Evolutionary conservation across 306 rosid genomes (phyloP), one percentile per base, ranked within the genome.

Genomic region (Aeschynomene evenia): DNA sequence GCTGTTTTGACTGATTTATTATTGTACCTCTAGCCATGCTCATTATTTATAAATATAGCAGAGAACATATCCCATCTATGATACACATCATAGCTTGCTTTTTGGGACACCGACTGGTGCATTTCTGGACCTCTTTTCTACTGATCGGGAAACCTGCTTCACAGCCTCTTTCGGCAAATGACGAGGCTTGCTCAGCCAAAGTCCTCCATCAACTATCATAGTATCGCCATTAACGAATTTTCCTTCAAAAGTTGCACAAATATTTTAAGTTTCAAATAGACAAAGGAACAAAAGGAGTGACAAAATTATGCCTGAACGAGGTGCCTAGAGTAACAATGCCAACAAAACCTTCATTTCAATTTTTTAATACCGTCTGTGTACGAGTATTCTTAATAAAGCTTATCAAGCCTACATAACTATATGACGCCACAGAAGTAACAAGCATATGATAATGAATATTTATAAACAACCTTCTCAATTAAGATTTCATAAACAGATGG

Each of bases 181-280:
- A 18, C 99, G 97, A 40, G 97, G 96, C 28, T 52, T 80, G 85
- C 90, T 94, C 91, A 94, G 82, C 97, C 97, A 94, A 58, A 84
- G 84, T 42, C 97, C 99, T 64, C 99, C 97, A 16, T 94, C 99
- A 24, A 87, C 91, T 8, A 83, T 2, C 6, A 94, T 15, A 34
- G 73, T 82, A 48, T 88, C 79, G 7, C 98, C 98, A 63, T 93
- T 93, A 2, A 93, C 15, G 68, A 20, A 93, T 80, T 93, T 90
- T 64, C 97, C 98, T 93, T 60, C 80, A 90, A 67, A 39, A 66
- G 82, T 76, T 18, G 26, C 65, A 76, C 9, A 62, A 45, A 63
- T 23, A 67, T 49, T 42, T 34, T 14, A 54, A 39, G 63, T 48
- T 28, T 45, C 63, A 51, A n/a, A 12, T 20, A 45, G 10, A 28